Evolutionary conservation across 192 early-diverging fungal species (phyloP).

Genomic region (Linnemannia schmuckeri): DNA sequence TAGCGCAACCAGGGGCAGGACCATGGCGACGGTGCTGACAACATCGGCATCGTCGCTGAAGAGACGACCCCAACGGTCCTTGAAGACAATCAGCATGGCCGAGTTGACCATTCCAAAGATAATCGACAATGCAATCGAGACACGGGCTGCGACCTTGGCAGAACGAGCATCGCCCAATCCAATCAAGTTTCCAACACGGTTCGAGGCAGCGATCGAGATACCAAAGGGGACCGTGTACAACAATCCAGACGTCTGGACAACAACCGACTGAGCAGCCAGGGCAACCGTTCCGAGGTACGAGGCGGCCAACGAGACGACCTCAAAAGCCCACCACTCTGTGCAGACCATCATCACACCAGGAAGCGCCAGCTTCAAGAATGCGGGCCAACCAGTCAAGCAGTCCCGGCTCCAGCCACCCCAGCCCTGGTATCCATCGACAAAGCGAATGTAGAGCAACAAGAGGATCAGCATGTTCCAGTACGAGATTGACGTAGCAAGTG

Average conservation of each 20-base stretch:
- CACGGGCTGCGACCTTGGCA: constrained; percentile 66
- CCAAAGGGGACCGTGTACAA: constrained; percentile 85
- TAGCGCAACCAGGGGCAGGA: constrained; percentile 85
- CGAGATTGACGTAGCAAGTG: constrained; percentile 81
- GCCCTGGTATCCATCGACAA: constrained; percentile 73
- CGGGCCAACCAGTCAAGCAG: constrained; percentile 70
- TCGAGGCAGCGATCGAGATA: constrained; percentile 83
- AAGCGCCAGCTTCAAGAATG: constrained; percentile 77
- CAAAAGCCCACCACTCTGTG: constrained; percentile 84
- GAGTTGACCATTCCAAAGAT: constrained; percentile 69
- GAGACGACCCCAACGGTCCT: constrained; percentile 71
- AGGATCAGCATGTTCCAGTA: constrained; percentile 81
- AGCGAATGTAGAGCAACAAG: constrained; percentile 74
- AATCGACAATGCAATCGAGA: constrained; percentile 64
- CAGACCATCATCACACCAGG: constrained; percentile 87
- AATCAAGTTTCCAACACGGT: constrained; percentile 84
- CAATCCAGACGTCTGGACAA: constrained; percentile 79
- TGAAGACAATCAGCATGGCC: constrained; percentile 61
- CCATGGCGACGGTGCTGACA: constrained; percentile 73
- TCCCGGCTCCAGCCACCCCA: constrained; percentile 92
- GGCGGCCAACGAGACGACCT: constrained; percentile 80
- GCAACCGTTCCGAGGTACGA: constrained; percentile 80
- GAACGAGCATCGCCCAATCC: constrained; percentile 65
- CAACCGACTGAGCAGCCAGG: constrained; percentile 87
- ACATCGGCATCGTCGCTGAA: constrained; percentile 81